Base-by-base conservation (phyloP, 768 basidiomycete genomes). In the Trametopsis cervina region DNA sequence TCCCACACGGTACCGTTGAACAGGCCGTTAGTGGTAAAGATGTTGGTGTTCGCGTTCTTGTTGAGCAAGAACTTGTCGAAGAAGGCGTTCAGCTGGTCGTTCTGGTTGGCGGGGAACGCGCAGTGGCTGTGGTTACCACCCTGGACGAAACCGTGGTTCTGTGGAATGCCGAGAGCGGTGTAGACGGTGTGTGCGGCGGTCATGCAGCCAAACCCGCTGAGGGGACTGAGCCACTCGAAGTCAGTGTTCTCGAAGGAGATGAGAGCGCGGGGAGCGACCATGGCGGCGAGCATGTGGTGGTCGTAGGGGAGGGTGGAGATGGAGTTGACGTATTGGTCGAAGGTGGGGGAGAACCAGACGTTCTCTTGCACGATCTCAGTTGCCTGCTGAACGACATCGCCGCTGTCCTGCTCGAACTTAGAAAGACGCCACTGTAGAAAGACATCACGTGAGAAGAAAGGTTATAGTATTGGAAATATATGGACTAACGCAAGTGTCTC, bases 331-430 rank as follows among this genome's bases (percentile, higher is more conserved):
- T 68, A 79, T 46, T 66, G 63, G 46, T 71, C 63, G 63, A 80
- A 80, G 44, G 57, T 59, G 15, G 69, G 63, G 23, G 74, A 75
- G 71, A 80, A 77, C 78, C 80, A 81, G 25, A 78, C 77, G 60
- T 81, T 80, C 66, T 81, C 78, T 37, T 61, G 62, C 46, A 81
- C 72, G 55, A 81, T 81, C 59, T 81, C 74, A 6, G 69, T 67
- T 4, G 78, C 77, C 7, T 76, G 77, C 62, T 81, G 80, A 1
- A 74, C 74, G 44, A 54, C 56, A 23, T 63, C 64, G 3, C 77
- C 78, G 17, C 56, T 58, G 27, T 59, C 54, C 53, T 69, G 60
- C 69, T 76, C 71, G 41, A 57, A 70, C 54, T 74, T 69, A 20
- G 77, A 79, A 48, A 81, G 64, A 37, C 78, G 73, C 80, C 80